Conservation (phyloP, 225 moss, liverwort and hornwort species). For the Neckera pumila region DNA sequence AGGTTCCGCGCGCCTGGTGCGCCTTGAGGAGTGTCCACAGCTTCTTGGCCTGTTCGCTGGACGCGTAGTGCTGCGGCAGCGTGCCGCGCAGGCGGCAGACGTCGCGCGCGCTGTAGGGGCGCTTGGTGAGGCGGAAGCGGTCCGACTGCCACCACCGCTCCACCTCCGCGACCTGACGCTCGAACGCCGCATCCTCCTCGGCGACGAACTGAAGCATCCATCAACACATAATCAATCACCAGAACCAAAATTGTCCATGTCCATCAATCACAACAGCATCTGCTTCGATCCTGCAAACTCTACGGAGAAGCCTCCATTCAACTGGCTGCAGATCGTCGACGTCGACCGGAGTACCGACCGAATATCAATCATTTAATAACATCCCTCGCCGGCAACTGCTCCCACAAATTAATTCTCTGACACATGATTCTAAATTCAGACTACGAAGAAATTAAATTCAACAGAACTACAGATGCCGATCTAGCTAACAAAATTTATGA, state of each 20-base stretch:
- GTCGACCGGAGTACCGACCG: not conserved
- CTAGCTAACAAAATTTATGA: not conserved
- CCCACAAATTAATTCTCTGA: not conserved
- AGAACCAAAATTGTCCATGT: not conserved
- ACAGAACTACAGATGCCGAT: not conserved
- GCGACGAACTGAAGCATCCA: constrained; percentile 23
- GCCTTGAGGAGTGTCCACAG: constrained; percentile 37
- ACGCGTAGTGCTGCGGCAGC: constrained; percentile 44
- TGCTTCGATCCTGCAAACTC: not conserved
- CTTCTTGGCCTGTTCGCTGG: constrained; percentile 62
- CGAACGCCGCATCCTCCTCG: constrained; percentile 44
- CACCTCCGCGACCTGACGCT: constrained; percentile 50
- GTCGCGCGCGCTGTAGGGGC: constrained; percentile 42
- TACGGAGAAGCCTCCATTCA: not conserved
- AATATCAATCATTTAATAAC: not conserved
- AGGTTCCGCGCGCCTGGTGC: constrained; percentile 50
- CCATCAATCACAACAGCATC: not conserved
- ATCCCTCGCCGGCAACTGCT: not conserved
- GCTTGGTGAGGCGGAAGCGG: constrained; percentile 42
- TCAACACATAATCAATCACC: not conserved
- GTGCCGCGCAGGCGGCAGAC: constrained; percentile 55
- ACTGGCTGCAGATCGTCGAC: not conserved
- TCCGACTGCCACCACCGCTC: constrained; percentile 66
- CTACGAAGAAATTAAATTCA: not conserved
- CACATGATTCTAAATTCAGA: not conserved